Conservation (phyloP, 179 eudicot species). For the Gypsophila paniculata region DNA sequence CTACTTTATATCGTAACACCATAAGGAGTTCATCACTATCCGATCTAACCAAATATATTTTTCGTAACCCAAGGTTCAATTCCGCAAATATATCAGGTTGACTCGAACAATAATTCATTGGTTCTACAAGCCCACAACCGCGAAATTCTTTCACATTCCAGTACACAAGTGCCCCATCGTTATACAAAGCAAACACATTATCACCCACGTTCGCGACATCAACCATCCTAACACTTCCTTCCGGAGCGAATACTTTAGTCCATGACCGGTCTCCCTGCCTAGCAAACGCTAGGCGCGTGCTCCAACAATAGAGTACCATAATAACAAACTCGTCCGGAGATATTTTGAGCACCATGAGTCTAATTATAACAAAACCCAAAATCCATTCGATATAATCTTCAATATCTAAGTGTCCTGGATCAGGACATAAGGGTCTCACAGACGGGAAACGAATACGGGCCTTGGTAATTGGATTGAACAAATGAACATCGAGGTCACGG, state of each 20-base stretch:
- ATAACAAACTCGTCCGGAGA: background rate
- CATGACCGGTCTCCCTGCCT: slow-evolving; percentile 11
- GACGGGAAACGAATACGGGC: background rate
- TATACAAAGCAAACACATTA: background rate
- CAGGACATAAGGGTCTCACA: background rate
- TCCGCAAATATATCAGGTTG: background rate
- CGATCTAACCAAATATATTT: background rate
- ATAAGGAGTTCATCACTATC: background rate
- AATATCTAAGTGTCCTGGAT: background rate
- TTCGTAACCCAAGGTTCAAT: background rate
- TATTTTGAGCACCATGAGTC: slow-evolving; percentile 1
- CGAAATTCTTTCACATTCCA: background rate
- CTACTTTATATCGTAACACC: background rate
- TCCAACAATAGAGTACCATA: background rate
- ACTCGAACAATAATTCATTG: background rate
- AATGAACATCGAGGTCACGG: background rate
- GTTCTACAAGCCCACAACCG: background rate
- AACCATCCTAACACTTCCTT: background rate
- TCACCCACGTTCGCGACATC: background rate
- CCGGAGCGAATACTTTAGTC: background rate
- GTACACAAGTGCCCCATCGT: background rate
- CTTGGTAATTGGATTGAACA: slow-evolving; percentile 5
- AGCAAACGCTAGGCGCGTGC: background rate
- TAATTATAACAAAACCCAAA: background rate
- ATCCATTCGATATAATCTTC: background rate